These are phyloP conservation scores for Ophiostoma sp. DNA, from an alignment of 2,329 filamentous ascomycete species.

Conservation along the genomic window DNA sequence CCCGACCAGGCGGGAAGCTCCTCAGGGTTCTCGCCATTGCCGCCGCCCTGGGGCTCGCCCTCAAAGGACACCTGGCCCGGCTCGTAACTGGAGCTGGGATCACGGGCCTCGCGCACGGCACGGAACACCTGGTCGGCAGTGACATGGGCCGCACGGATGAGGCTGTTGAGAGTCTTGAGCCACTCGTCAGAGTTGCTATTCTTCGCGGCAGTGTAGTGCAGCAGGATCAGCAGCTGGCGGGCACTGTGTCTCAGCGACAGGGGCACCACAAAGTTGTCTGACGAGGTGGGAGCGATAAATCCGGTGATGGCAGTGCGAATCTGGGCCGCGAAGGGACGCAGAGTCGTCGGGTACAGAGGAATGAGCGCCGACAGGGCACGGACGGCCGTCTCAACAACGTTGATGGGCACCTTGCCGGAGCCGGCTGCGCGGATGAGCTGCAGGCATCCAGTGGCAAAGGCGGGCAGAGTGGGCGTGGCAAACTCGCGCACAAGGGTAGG, in stretches of 20 bases:
- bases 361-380: slow-evolving; percentile 67
- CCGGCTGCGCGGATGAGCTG: slow-evolving; percentile 53
- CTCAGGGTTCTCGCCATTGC: slow-evolving; percentile 36
- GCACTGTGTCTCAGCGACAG: slow-evolving; percentile 52
- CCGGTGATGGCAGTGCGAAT: slow-evolving; percentile 56
- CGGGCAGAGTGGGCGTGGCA: slow-evolving; percentile 72
- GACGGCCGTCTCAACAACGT: slow-evolving; percentile 62
- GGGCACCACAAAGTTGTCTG: slow-evolving; percentile 46
- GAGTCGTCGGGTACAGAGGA: slow-evolving; percentile 75
- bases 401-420: slow-evolving; percentile 38
- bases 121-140: slow-evolving; percentile 75
- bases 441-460: slow-evolving; percentile 68
- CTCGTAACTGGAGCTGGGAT: slow-evolving; percentile 54
- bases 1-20: slow-evolving; percentile 65
- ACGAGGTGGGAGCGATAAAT: slow-evolving; percentile 60
- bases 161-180: slow-evolving; percentile 58
- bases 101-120: slow-evolving; percentile 75
- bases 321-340: slow-evolving; percentile 69
- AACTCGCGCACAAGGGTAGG: slow-evolving; percentile 82
- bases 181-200: slow-evolving; percentile 73
- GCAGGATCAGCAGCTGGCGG: slow-evolving; percentile 60
- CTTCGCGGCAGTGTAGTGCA: slow-evolving; percentile 78
- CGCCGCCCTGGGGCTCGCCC: slow-evolving; percentile 45
- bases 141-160: slow-evolving; percentile 61
- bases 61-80: slow-evolving; percentile 41